These are phyloP conservation scores for Leccinum arenicola DNA, from an alignment of 768 basidiomycete species.

Conservation along the genomic window DNA sequence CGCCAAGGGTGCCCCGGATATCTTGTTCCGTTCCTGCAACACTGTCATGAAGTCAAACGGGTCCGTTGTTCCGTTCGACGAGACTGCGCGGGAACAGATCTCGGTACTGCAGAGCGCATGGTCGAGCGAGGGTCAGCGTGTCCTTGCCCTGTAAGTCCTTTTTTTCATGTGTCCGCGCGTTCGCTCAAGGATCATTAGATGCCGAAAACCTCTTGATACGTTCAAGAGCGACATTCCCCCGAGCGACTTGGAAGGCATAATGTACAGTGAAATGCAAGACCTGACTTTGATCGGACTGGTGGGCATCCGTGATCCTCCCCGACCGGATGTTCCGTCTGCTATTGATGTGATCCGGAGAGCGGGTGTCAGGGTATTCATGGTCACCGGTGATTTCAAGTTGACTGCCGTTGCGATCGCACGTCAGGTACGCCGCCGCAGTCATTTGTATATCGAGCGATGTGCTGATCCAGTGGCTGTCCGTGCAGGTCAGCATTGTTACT, in stretches of 20 bases:
- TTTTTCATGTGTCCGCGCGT: neutral
- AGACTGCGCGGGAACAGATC: conserved; percentile 19
- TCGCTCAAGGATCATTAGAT: conserved; percentile 16
- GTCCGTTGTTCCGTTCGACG: conserved; percentile 31
- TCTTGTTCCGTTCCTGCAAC: conserved; percentile 42
- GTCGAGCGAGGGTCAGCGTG: conserved; percentile 51
- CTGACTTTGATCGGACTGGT: conserved; percentile 50
- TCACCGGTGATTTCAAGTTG: conserved; percentile 55
- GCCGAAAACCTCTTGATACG: conserved; percentile 29
- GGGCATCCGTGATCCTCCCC: conserved; percentile 56
- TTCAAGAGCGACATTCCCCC: conserved; percentile 28
- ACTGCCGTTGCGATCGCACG: conserved; percentile 51
- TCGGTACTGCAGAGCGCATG: conserved; percentile 36
- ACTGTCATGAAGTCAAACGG: conserved; percentile 33
- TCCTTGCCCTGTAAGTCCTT: conserved; percentile 41
- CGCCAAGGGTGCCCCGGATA: conserved; percentile 61
- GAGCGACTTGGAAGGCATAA: conserved; percentile 37
- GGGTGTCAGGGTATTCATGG: conserved; percentile 54
- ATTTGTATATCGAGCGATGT: neutral
- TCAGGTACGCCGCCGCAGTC: conserved; percentile 32
- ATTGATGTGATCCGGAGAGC: conserved; percentile 47
- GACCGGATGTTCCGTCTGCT: conserved; percentile 45
- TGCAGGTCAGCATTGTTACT: conserved; percentile 42
- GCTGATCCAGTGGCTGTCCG: conserved; percentile 1
- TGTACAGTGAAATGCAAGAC: conserved; percentile 34